A percentile compares a stretch with the other conserved stretches of the same genome.
Conservation (phyloP, 352 stramenopile species). For the Globisporangium spiculum region DNA sequence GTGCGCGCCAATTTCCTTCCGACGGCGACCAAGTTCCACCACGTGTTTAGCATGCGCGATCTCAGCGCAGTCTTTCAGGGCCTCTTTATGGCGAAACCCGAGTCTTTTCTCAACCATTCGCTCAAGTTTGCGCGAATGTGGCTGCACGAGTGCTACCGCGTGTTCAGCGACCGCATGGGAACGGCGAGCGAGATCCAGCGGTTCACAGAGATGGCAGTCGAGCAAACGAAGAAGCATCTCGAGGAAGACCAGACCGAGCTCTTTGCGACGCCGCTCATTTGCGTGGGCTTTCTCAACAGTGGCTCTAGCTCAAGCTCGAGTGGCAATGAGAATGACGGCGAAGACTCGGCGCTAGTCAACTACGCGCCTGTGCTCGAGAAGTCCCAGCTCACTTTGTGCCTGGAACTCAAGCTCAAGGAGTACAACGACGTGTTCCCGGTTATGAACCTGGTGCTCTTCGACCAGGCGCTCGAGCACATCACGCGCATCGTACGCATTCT, state of each 20-base stretch:
- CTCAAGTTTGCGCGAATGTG: constrained; percentile 81
- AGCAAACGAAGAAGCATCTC: constrained; percentile 87
- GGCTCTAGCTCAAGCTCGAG: constrained; percentile 7
- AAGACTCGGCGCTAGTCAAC: constrained; percentile 18
- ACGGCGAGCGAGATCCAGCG: constrained; percentile 65
- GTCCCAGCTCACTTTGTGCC: constrained; percentile 38
- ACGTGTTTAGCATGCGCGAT: constrained; percentile 92
- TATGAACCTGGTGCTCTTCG: constrained; percentile 92
- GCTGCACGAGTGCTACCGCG: constrained; percentile 90
- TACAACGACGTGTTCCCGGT: constrained; percentile 94
- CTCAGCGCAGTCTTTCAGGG: constrained; percentile 87
- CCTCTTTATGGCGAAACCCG: constrained; percentile 60
- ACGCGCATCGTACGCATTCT: constrained; percentile 87
- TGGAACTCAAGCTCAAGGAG: constrained; percentile 65
- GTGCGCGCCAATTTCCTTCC: constrained; percentile 81
- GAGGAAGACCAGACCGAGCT: constrained; percentile 77
- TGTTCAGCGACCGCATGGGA: constrained; percentile 91
- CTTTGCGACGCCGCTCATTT: constrained; percentile 69
- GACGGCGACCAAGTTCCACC: constrained; percentile 91
- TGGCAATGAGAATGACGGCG: background rate
- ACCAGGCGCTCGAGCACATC: constrained; percentile 89
- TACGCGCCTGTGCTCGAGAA: constrained; percentile 61
- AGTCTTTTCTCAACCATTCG: constrained; percentile 56
- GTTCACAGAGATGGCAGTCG: constrained; percentile 79
- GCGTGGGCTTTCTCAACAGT: constrained; percentile 53